Base-by-base conservation (phyloP, 2,329 filamentous ascomycete genomes). In the Fusarium tjaetaba region DNA sequence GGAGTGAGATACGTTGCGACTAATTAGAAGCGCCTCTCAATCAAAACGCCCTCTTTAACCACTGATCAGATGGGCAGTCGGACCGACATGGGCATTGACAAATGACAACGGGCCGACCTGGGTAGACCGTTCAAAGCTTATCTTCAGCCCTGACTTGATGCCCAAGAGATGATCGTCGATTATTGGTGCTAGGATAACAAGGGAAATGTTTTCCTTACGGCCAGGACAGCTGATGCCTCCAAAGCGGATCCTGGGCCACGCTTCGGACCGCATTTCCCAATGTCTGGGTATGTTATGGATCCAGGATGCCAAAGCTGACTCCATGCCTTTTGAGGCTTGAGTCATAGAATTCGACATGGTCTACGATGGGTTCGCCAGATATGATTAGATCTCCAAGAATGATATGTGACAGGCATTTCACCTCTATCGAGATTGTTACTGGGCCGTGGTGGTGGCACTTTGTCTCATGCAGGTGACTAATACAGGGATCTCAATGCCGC, bases 271-370 rank as follows among this genome's bases (percentile, higher is more conserved):
- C 26, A 0, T 7, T 15, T 11, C 1, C 45, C 9, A 9, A 28
- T 28, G 4, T 7, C 16, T 30, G 13, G 45, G 5, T 28, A 20
- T 22, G 10, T 20, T 22, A 11, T 2, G 3, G 8, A 20, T 30
- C 45, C 7, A n/a, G 7, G 26, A 30, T 30, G 28, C 26, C 14
- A 30, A 5, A 7, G 6, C 20, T 11, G 5, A 18, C 26, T 28
- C 7, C 3, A 11, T 4, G 20, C 13, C 26, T 6, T 3, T 30
- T 3, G 8, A 30, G 18, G 3, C 3, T 15, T 8, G 10, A 48
- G 20, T n/a, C 26, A 30, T 48, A 2, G 14, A 11, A 15, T 20
- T 48, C 26, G 26, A 11, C 4, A 15, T 11, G 14, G 8, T 9
- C 22, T 28, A 22, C 11, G 4, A 3, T 15, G 9, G 20, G 20